These are phyloP conservation scores for Cercospora beticola DNA, from an alignment of 2,329 filamentous ascomycete genomes.

Conservation along the genomic window DNA sequence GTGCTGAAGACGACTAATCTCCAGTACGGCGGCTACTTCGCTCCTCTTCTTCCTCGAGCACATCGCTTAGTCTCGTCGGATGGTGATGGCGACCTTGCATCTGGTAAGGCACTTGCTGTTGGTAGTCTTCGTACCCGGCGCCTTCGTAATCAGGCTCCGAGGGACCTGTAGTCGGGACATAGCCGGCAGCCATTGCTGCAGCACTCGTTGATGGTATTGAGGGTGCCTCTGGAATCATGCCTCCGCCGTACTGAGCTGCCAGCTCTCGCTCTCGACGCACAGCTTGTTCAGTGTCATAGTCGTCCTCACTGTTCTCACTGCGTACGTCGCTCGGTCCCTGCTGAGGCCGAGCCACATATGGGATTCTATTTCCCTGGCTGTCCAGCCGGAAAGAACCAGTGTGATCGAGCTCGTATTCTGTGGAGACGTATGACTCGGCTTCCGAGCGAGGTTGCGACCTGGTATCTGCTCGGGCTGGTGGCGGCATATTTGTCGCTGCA, in stretches of 20 bases:
- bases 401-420: constrained; percentile 68
- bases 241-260: constrained; percentile 46
- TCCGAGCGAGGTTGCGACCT: constrained; percentile 30
- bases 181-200: constrained; percentile 35
- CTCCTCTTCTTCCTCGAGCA: constrained; percentile 77
- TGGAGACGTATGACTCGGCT: constrained; percentile 45
- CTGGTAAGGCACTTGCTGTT: constrained; percentile 39
- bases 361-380: constrained; percentile 54
- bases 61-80: constrained; percentile 83
- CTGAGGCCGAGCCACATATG: constrained; percentile 53
- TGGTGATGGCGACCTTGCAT: constrained; percentile 67
- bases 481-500: constrained; percentile 39
- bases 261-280: constrained; percentile 51
- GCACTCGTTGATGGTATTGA: constrained; percentile 34
- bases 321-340: constrained; percentile 14
- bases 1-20: constrained; percentile 9
- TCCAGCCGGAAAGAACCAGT: constrained; percentile 63
- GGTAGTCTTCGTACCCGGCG: constrained; percentile 67
- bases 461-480: constrained; percentile 23
- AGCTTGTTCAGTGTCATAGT: constrained; percentile 56
- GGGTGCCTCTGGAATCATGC: constrained; percentile 35
- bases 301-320: constrained; percentile 45
- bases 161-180: constrained; percentile 20
- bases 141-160: constrained; percentile 38
- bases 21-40: constrained; percentile 37